Evolutionary conservation across 306 rosid genomes (phyloP).

Genomic region (Fagus sylvatica): DNA sequence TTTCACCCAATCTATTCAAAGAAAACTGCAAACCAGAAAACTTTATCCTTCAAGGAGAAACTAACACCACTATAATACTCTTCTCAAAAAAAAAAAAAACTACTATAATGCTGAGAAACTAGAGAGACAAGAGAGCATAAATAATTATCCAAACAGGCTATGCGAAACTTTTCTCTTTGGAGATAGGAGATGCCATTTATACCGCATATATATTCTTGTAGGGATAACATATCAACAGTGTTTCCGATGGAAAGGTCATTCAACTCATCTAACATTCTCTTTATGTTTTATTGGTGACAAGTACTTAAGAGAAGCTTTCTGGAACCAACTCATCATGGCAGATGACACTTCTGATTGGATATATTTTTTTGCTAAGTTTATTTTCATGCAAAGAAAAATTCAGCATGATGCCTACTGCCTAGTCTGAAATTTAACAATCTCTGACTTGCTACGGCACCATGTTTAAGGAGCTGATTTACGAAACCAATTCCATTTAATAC

Average conservation of each 20-base stretch:
- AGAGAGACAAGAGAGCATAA: not conserved
- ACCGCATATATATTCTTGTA: not conserved
- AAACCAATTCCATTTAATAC: not conserved
- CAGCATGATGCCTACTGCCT: not conserved
- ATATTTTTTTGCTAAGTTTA: not conserved
- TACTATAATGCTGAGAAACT: not conserved
- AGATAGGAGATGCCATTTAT: not conserved
- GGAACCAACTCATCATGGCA: not conserved
- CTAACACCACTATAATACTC: not conserved
- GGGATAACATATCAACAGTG: not conserved
- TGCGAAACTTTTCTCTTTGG: not conserved
- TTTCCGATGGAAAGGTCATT: not conserved
- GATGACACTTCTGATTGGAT: not conserved
- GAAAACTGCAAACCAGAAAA: not conserved
- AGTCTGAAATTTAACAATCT: not conserved
- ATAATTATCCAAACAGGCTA: not conserved
- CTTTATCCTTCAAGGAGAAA: not conserved
- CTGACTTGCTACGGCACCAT: not conserved
- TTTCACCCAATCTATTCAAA: not conserved
- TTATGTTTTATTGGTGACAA: not conserved
- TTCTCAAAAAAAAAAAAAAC: no score
- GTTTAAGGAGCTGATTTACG: not conserved
- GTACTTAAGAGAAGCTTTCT: not conserved
- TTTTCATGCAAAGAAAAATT: not conserved
- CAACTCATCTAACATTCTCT: slow-evolving; percentile 1